Evolutionary conservation across 2,329 filamentous ascomycete genomes (phyloP), one percentile per base, ranked within the genome.

Genomic region (Claviceps lovelessii): DNA sequence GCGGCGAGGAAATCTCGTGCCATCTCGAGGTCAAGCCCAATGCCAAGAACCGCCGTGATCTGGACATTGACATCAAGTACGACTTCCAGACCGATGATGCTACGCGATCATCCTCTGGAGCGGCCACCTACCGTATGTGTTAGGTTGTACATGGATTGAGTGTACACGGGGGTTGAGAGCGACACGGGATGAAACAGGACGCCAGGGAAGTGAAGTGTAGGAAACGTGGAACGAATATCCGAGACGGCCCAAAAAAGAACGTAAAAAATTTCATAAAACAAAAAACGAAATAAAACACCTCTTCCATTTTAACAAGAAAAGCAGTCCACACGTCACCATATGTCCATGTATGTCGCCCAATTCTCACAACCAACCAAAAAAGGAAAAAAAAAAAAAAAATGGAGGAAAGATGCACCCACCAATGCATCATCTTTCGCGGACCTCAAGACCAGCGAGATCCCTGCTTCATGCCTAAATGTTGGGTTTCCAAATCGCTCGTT

Each of bases 21-120:
- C 75, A 78, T 37, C 74, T 98, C 45, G 78, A 82, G 59, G 94
- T 91, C 74, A 86, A 84, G 72, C 93, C 93, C 53, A 98, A 95
- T 69, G 79, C 86, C 59, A 90, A 93, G 80, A 97, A 98, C 77
- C 84, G 86, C 70, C 85, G 93, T 61, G 93, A 98, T 69, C 78
- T 98, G 54, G 93, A 98, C 71, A 95, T 98, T 67, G 83, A 80
- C 65, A 81, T 98, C 65, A 76, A 83, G 49, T 97, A 97, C 74
- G 78, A 82, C 65, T 80, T 96, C 53, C 79, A 88, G 64, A 88
- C 90, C 4, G 72, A 82, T 31, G 90, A 97, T 67, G 70, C 73
- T 37, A 85, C 78, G 59, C 81, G 93, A 61, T 73, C 76, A 57
- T 81, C 83, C 5, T 71, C 83, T 65, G 91, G 90, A 55, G 68